Base-by-base conservation (phyloP, 306 rosid species). In the Corylus avellana region DNA sequence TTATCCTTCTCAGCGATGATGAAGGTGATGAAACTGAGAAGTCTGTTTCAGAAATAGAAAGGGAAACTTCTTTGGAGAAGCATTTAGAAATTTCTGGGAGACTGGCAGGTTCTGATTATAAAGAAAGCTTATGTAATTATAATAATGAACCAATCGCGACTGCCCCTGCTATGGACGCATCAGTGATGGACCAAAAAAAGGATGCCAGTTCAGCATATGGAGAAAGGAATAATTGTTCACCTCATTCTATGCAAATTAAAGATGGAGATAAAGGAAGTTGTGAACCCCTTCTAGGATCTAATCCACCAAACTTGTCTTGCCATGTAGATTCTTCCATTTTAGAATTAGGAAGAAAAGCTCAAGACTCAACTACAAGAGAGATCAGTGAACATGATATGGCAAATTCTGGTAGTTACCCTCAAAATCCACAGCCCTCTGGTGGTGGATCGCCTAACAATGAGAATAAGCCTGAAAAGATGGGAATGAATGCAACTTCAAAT, bases 1-100 rank as follows among this genome's bases (percentile, higher is more conserved):
- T 93, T 74, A 96, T 96, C 79, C 84, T 90, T 85, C 91, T 91
- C 50, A 93, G 96, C 75, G 98, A 96, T 16, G 98, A 95, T 75
- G 96, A 93, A 79, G 85, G 83, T 75, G 96, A 89, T 79, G 90
- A 86, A 67, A 84, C 78, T 47, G 83, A 81, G 80, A 78, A 83
- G 78, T 61, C 67, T 18, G 73, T 79, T 76, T 76, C 91, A 81
- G 85, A 81, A 80, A 76, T 80, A 55, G 75, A 74, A 74, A 83
- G 70, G 48, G 93, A 82, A 59, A 77, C 72, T 47, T 81, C 72
- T 70, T 79, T 73, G 58, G 81, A 81, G 16, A 74, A 77, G 49
- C 49, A 42, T 46, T 25, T 71, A 55, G 84, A 82, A 57, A 76
- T 64, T 79, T 55, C 87, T 74, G 80, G 76, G 76, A 70, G 82